Evolutionary conservation across 768 basidiomycete species (phyloP), one percentile per base, ranked within the genome.

Genomic region (Lyophyllum shimeji): DNA sequence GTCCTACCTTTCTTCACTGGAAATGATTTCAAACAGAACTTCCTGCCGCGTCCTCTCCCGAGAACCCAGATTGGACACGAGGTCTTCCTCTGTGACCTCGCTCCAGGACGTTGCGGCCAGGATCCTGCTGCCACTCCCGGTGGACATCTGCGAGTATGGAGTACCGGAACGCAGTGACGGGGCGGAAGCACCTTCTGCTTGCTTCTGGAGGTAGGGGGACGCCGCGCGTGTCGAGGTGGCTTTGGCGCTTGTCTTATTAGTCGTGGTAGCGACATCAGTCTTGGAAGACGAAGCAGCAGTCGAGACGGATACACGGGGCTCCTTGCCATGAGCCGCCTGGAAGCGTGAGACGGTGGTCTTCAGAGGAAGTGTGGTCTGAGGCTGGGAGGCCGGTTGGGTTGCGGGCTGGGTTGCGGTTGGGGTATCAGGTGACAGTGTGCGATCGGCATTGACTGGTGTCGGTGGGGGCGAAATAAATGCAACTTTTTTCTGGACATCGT

Each of bases 1-100:
- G 33, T 43, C 83, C 49, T 65, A 93, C 92, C 95, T 85, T 70
- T 98, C 94, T 74, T 98, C 95, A 62, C 92, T 94, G 27, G 90
- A 89, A 47, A 98, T 94, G 61, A 98, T 98, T 76, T 98, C 95
- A 77, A 93, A 97, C 24, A 98, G 72, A 6, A 98, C 95, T 74
- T 98, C 95, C 71, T 98, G 95, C 50, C 95, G 83, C 37, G 95
- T 97, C 55, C 95, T 84, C 69, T 98, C 95, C 57, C 93, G 85
- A 44, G 93, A 87, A n/a, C 94, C 93, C 33, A 98, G 78, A 67
- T 98, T 93, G 44, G 87, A 86, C 18, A 98, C 91, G 42, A 98
- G 83, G 71, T 98, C 95, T 53, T 92, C 93, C 69, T 95, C 94
- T 9, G 95, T 93, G 60, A 88, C 89, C 69, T 96, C 92, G 66